Evolutionary conservation across 768 basidiomycete genomes (phyloP).

Genomic region (Lepiota venenata): DNA sequence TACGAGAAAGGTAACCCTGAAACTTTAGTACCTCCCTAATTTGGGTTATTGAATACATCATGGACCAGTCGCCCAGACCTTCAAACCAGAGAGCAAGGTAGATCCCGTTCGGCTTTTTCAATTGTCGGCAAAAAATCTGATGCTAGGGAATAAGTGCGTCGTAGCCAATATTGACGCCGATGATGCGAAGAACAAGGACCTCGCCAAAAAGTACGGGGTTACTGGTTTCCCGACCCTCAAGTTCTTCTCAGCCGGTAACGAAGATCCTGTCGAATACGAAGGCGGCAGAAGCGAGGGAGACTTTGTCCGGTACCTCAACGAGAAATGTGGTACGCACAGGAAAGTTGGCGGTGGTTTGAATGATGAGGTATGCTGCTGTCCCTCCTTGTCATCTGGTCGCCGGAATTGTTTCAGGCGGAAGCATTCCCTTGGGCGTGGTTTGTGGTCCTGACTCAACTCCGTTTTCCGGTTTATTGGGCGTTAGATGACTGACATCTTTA

Average conservation of each 20-base stretch:
- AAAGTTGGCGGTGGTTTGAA: conserved; percentile 79
- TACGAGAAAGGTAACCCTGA: conserved; percentile 66
- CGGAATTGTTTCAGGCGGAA: background rate
- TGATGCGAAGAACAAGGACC: conserved; percentile 68
- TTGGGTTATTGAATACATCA: conserved; percentile 7
- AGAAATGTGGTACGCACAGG: conserved; percentile 84
- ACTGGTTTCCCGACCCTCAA: conserved; percentile 90
- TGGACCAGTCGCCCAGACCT: conserved; percentile 66
- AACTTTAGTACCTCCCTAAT: background rate
- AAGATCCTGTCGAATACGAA: conserved; percentile 62
- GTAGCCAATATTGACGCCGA: conserved; percentile 93
- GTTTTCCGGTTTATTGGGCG: background rate
- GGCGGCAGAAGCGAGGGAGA: conserved; percentile 70
- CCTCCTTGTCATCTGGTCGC: conserved; percentile 6
- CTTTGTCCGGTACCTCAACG: conserved; percentile 77
- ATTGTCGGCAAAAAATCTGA: background rate
- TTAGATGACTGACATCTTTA: conserved; percentile 2
- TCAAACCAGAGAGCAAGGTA: conserved; percentile 75
- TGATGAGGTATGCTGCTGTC: conserved; percentile 45
- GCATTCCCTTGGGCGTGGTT: no score
- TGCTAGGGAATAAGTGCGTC: conserved; percentile 58
- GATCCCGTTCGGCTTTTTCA: conserved; percentile 18
- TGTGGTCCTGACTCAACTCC: background rate
- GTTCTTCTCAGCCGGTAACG: conserved; percentile 80
- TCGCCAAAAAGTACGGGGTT: conserved; percentile 72